Conservation (phyloP, 305 asterid genomes). For the Fraxinus nigra region DNA sequence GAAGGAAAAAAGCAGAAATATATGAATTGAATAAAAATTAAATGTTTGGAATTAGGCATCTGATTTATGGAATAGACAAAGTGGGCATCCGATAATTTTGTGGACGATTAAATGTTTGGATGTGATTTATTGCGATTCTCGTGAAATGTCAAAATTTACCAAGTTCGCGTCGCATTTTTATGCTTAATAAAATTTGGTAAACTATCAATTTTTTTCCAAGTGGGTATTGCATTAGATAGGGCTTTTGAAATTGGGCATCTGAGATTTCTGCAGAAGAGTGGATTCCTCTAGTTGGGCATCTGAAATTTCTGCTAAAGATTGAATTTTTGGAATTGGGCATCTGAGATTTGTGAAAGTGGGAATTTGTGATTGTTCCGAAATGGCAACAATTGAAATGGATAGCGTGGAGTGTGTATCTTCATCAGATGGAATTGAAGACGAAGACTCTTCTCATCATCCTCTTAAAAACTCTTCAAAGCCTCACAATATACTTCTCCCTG, state of each 20-base stretch:
- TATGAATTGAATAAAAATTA: background rate
- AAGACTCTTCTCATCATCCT: slow-evolving; percentile 43
- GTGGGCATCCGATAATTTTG: background rate
- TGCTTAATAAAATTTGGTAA: background rate
- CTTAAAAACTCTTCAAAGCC: slow-evolving; percentile 48
- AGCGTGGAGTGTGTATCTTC: slow-evolving; percentile 71
- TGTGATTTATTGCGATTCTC: background rate
- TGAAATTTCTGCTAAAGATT: slow-evolving; percentile 21
- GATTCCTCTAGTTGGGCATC: slow-evolving; percentile 14
- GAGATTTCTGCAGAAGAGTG: slow-evolving; percentile 23
- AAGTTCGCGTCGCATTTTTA: background rate
- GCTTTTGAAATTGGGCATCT: slow-evolving; percentile 12
- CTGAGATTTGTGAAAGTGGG: slow-evolving; percentile 19
- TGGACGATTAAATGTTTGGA: background rate
- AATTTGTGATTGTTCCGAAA: slow-evolving; percentile 7
- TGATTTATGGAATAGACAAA: background rate
- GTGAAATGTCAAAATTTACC: background rate
- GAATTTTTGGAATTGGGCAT: slow-evolving; percentile 11
- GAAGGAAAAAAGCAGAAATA: slow-evolving; percentile 16
- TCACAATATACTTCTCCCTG: slow-evolving; percentile 38
- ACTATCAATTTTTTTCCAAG: background rate
- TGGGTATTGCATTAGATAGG: slow-evolving; percentile 4
- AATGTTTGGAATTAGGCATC: background rate
- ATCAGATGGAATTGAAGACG: slow-evolving; percentile 72
- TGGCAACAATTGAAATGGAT: slow-evolving; percentile 66